Base-by-base conservation (phyloP, 495 filamentous ascomycete species). In the Cercophora samala region DNA sequence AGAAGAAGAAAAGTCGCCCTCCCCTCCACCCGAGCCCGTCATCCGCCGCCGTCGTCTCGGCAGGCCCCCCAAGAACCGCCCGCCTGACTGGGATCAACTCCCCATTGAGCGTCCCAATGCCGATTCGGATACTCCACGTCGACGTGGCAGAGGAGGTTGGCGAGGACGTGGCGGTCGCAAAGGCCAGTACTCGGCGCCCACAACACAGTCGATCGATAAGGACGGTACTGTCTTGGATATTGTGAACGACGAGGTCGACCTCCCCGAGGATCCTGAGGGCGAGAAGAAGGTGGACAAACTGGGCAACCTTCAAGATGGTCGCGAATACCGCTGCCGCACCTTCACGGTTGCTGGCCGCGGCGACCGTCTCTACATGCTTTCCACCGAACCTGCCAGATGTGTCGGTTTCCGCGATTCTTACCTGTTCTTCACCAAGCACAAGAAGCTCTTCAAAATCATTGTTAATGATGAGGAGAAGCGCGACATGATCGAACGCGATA, bases 321-420 rank as follows among this genome's bases (percentile, higher is more conserved):
- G 95, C 69, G 91, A 97, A 69, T 99, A 98, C 73, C 88, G 96
- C 60, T 96, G 96, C 71, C 89, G 95, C 55, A 94, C 91, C 2
- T 99, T 99, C 75, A 96, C 88, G 29, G 90, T 99, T 61, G 82
- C 87, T 24, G 91, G 90, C 59, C 88, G 93, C 59, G 91, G 88
- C n/a, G 85, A 95, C 26, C 80, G 92, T 23, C 85, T 96, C 18
- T 99, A 99, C 86, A 99, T 99, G 95, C 81, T 99, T 72, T 97
- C 93, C 1, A 99, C 95, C 2, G 95, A 99, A 71, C 95, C 95
- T 4, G 95, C 95, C 22, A 87, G 95, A 65, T 99, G 95, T 72
- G 94, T 96, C 60, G 95, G 95, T 6, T 99, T 99, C 84, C 83
- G 95, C 63, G 95, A 99, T 79, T 95, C 91, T 65, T 99, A 99